Conservation (phyloP, 2,329 filamentous ascomycete genomes). For the Colletotrichum abscissum region DNA sequence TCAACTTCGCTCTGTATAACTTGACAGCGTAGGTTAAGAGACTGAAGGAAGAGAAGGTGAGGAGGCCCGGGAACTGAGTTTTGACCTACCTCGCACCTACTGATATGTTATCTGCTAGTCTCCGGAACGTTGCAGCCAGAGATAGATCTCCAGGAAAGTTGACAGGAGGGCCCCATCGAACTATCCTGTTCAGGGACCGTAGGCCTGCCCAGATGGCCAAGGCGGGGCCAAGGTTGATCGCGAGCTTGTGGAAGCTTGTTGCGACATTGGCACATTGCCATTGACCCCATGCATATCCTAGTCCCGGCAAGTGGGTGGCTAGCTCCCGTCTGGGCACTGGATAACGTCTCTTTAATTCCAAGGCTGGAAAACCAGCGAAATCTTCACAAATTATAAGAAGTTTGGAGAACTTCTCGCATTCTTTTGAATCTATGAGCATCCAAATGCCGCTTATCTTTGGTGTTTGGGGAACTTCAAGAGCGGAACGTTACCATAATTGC, state of each 20-base stretch:
- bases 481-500: background rate
- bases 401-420: background rate
- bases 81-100: background rate
- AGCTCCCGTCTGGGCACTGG: background rate
- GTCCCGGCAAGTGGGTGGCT: background rate
- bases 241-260: conserved; percentile 33
- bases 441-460: background rate
- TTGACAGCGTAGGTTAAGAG: background rate
- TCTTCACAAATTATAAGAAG: background rate
- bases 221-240: conserved; percentile 30
- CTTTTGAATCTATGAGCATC: no score
- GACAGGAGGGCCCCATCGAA: background rate
- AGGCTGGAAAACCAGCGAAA: background rate
- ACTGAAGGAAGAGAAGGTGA: background rate
- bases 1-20: background rate
- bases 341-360: background rate
- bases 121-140: background rate
- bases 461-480: background rate
- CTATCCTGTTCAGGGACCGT: background rate
- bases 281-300: conserved; percentile 3
- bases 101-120: background rate
- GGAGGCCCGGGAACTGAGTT: background rate
- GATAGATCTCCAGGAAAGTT: background rate
- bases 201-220: conserved; percentile 1
- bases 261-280: conserved; percentile 20